Base-by-base conservation (phyloP, 495 filamentous ascomycete genomes). In the Trichoderma reesei region DNA sequence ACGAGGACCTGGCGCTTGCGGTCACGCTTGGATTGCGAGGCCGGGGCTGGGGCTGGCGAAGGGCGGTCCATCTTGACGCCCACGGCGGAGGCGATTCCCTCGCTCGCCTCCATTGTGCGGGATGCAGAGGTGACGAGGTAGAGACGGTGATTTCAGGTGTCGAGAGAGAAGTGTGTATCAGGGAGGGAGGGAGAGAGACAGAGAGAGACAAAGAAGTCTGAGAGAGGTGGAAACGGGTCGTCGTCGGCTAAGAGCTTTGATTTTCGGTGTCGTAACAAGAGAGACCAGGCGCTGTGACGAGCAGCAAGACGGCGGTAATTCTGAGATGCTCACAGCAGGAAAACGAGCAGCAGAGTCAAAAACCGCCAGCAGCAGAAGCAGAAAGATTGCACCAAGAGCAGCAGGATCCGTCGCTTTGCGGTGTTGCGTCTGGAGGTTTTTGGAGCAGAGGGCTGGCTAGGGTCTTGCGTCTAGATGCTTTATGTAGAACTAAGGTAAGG, bases 1-100 rank as follows among this genome's bases (percentile, higher is more conserved):
- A 84, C 80, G 62, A 98, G 82, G 61, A 84, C 81, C 65, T 88
- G 88, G 63, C 92, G 87, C 65, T 90, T 85, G 72, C 96, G 94
- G 78, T 98, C 92, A 69, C 90, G 84, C 79, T 98, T 98, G 4
- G 92, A 90, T 38, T 80, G 79, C 64, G 82, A 44, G 26, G 61
- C 26, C 69, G 72, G 9, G 65, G 20, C 33, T n/a, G 64, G 18
- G 67, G 72, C n/a, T n/a, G n/a, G n/a, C n/a, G n/a, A 2, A 62
- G 65, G 18, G 48, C 41, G 26, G 67, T 61, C 31, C 68, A 64
- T 26, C 71, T 61, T 61, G 61, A 39, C 61, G 41, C 38, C 74
- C 37, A 59, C 59, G 14, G 64, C 59, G 34, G 60, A 62, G 64
- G 65, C 68, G 63, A 64, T 56, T 44, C 39, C 39, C 3, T 76